Evolutionary conservation across 495 filamentous ascomycete species (phyloP).

Genomic region (Talaromyces nanjingensis): DNA sequence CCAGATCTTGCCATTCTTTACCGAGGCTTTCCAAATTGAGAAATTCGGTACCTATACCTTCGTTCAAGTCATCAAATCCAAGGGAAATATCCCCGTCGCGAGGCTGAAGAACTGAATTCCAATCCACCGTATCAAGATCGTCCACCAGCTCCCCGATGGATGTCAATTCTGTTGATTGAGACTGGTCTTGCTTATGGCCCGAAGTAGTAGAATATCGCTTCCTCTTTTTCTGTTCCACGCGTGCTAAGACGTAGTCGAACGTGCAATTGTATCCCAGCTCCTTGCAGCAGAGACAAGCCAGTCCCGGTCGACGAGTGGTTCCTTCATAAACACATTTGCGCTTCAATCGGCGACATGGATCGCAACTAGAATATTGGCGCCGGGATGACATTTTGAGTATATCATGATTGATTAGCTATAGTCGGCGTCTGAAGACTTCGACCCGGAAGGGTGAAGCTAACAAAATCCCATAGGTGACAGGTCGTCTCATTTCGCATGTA

Average conservation of each 20-base stretch:
- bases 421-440: background rate
- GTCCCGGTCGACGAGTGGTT: background rate
- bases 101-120: background rate
- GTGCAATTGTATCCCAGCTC: constrained; percentile 19
- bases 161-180: background rate
- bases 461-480: background rate
- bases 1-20: background rate
- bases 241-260: constrained; percentile 17
- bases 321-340: constrained; percentile 17
- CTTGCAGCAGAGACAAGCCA: constrained; percentile 15
- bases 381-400: constrained; percentile 7
- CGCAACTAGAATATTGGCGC: constrained; percentile 23
- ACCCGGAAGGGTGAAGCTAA: background rate
- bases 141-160: background rate
- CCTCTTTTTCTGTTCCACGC: background rate
- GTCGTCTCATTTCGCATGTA: background rate
- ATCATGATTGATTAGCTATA: background rate
- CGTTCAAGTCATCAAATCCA: background rate
- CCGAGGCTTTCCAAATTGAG: background rate
- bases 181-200: background rate
- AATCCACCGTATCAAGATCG: background rate
- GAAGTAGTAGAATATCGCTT: constrained; percentile 2
- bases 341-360: constrained; percentile 21
- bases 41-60: background rate
- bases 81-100: background rate